Evolutionary conservation across 768 basidiomycete genomes (phyloP), one percentile per base, ranked within the genome.

Genomic region (Amanita phalloides): DNA sequence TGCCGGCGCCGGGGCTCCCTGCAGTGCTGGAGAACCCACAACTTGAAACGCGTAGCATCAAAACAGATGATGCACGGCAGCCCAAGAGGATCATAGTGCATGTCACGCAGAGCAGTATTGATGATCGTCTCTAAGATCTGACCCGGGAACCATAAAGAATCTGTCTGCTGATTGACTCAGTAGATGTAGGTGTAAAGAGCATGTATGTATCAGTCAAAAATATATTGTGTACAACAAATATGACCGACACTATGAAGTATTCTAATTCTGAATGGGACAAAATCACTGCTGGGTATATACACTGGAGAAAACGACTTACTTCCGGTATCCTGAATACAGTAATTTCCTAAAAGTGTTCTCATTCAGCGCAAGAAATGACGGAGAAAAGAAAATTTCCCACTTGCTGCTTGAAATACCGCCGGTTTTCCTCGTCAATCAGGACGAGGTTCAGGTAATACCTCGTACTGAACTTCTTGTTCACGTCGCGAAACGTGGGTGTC

Each of bases 391-490:
- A 17, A 6, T 6, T 36, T 60, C 70, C 30, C 38, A 83, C 88
- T 81, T 94, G 92, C 66, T 96, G 93, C 70, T 97, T 96, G 70
- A 97, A 97, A 68, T 96, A 97, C 57, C 95, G 76, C 60, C 95
- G 76, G 68, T 98, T 98, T 75, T 97, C 95, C 65, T 98, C 94
- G 64, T 98, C 96, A 49, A 98, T 91, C 50, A 98, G 78, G 3
- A 99, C 96, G 28, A 98, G 74, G 64, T 99, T 99, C 57, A 98
- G 80, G 67, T 98, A 98, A 68, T 98, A 99, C 53, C 96, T 76
- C 37, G 88, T 88, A 64, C 88, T 92, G 69, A 99, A 99, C 70
- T 94, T 97, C 78, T 99, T 98, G 78, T 98, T 98, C 56, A 98
- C 91, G 57, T 98, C 95, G 21, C 96, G 81, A 81, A 97, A 98